These are phyloP conservation scores for Dendrocalamus latiflorus DNA, from an alignment of 202 grass and related monocot genomes.

Conservation along the genomic window DNA sequence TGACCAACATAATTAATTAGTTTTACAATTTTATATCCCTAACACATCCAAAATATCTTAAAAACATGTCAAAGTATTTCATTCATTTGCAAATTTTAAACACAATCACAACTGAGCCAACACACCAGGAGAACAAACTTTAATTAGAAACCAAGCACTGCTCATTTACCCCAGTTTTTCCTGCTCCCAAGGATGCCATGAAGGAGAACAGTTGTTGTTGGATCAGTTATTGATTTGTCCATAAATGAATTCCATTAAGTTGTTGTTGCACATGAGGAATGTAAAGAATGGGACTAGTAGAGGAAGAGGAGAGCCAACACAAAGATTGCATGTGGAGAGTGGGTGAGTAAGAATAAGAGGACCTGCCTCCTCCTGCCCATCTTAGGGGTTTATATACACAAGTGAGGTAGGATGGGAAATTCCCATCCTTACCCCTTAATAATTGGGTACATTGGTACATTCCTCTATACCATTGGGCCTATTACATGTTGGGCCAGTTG, in stretches of 20 bases:
- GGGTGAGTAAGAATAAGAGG: too few species aligned
- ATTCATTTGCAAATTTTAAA: background rate
- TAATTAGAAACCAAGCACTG: background rate
- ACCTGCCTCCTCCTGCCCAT: too few species aligned
- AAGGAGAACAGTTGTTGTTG: slow-evolving; percentile 85
- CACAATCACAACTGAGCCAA: background rate
- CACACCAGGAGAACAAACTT: background rate
- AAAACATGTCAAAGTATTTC: background rate
- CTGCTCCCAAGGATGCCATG: slow-evolving; percentile 91
- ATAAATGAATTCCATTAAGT: slow-evolving; percentile 52
- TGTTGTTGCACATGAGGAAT: too few species aligned
- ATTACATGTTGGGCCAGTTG: too few species aligned
- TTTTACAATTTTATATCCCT: background rate
- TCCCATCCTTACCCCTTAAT: too few species aligned
- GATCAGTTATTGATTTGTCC: slow-evolving; percentile 96
- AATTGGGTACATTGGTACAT: too few species aligned
- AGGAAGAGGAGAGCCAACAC: too few species aligned
- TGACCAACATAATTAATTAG: slow-evolving; percentile 8
- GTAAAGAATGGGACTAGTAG: too few species aligned
- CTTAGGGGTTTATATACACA: too few species aligned
- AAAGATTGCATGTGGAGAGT: too few species aligned
- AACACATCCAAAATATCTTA: background rate
- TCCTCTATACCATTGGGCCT: too few species aligned
- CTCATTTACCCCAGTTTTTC: slow-evolving; percentile 93
- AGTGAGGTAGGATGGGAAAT: too few species aligned